Base-by-base conservation (phyloP, 139 green algal species). In the Desmodesmus armatus region DNA sequence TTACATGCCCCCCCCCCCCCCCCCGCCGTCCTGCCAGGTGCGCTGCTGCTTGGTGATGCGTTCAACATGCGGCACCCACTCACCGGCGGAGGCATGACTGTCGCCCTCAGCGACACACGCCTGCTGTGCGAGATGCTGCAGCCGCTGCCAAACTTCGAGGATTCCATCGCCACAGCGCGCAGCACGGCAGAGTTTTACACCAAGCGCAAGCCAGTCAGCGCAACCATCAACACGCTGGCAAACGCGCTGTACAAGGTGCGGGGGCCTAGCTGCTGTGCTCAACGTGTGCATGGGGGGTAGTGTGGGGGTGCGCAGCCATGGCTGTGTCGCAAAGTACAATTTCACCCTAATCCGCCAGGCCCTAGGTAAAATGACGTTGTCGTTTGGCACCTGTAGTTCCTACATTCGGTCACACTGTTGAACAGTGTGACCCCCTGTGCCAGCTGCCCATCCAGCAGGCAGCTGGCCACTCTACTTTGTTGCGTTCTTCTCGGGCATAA, bases 61-160 rank as follows among this genome's bases (percentile, higher is more conserved):
- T 99, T 99, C 92, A 99, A 99, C 94, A 99, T 99, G 97, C 91
- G 97, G 5, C 97, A 99, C 88, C 97, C 97, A n/a, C 89, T 99
- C 41, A 98, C 95, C 0, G 95, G 94, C 43, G 93, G 91, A 33
- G 92, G 93, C 85, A 96, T 94, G 92, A 96, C 92, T 3, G 97
- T 99, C 13, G 97, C 97, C n/a, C 89, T 99, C 58, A 94, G 91
- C 27, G 97, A 99, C 92, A 95, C 94, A 49, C 85, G 87, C 49
- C 91, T 97, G 79, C 90, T 97, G 66, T 94, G 90, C 63, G 92
- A 96, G 82, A 97, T 99, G 89, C 86, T 95, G 86, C 86, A 85
- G 55, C 94, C 94, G 37, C 89, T 98, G 69, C 88, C 90, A 31
- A 88, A 87, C 88, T 97, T 99, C 43, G n/a, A 60, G 31, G 92